Evolutionary conservation across 768 basidiomycete species (phyloP).

Genomic region (Gloeostereum incarnatum): DNA sequence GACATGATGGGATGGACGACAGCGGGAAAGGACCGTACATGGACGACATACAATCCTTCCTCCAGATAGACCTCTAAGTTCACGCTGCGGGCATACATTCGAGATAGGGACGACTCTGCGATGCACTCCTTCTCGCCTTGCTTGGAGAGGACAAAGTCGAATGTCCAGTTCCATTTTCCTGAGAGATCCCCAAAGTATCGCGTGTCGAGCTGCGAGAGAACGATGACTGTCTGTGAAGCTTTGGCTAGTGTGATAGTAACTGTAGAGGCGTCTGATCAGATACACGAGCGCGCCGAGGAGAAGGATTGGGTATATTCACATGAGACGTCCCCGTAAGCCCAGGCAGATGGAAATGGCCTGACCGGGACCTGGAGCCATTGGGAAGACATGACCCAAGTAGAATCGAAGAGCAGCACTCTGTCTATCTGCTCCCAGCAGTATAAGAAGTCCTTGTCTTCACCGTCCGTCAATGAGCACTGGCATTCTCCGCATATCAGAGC

Average conservation of each 20-base stretch:
- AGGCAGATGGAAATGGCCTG: slow-evolving; percentile 34
- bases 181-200: slow-evolving; percentile 41
- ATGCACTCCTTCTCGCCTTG: slow-evolving; percentile 29
- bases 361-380: slow-evolving; percentile 38
- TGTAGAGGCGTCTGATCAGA: slow-evolving; percentile 15
- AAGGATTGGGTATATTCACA: slow-evolving; percentile 24
- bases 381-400: slow-evolving; percentile 35
- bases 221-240: slow-evolving; percentile 33
- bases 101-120: slow-evolving; percentile 25
- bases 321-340: slow-evolving; percentile 45
- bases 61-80: slow-evolving; percentile 32
- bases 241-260: slow-evolving; percentile 36
- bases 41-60: slow-evolving; percentile 33
- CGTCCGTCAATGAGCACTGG: background rate
- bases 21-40: too few species aligned
- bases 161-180: slow-evolving; percentile 31
- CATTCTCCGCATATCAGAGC: too few species aligned
- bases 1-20: too few species aligned
- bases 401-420: slow-evolving; percentile 36
- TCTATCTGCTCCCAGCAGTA: slow-evolving; percentile 34
- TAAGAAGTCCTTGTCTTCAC: slow-evolving; percentile 24
- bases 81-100: slow-evolving; percentile 28
- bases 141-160: slow-evolving; percentile 43
- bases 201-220: slow-evolving; percentile 40
- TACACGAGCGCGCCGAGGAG: background rate